Percentiles rank a stretch among this genome's conserved stretches.
phyloP scores from a whole-genome alignment of 768 basidiomycete species.

The Cyclocybe cylindracea region DNA sequence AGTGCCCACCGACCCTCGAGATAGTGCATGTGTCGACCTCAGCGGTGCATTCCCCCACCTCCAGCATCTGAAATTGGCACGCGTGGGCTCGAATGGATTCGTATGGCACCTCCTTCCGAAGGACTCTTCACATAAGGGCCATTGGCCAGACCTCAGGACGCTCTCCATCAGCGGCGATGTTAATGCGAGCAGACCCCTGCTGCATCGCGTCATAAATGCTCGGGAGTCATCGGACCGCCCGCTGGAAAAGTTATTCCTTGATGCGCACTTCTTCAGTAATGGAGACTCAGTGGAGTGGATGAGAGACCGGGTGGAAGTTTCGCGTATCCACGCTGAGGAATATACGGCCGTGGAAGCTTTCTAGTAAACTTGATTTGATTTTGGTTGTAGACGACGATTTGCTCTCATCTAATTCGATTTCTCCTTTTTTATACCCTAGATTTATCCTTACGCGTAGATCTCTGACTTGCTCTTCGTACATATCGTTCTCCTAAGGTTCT shows the following conservation, averaged over 20 bases:
- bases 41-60: conserved; percentile 26
- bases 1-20: conserved; percentile 6
- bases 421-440: too few species aligned
- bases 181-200: conserved; percentile 16
- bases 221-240: conserved; percentile 11
- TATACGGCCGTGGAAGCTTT: too few species aligned
- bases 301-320: conserved; percentile 10
- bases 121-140: background rate
- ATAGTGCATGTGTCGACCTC: conserved; percentile 6
- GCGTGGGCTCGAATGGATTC: conserved; percentile 23
- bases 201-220: conserved; percentile 16
- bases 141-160: conserved; percentile 18
- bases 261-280: conserved; percentile 12
- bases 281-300: conserved; percentile 19
- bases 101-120: conserved; percentile 19
- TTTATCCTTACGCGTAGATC: too few species aligned
- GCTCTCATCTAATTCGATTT: too few species aligned
- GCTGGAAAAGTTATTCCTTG: conserved; percentile 13
- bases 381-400: too few species aligned
- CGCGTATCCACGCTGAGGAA: too few species aligned
- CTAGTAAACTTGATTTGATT: too few species aligned
- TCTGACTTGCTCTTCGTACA: too few species aligned
- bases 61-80: conserved; percentile 20
- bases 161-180: conserved; percentile 18
- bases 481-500: too few species aligned